phyloP scores from a whole-genome alignment of 441 rosid species.

The Theobroma grandiflorum region DNA sequence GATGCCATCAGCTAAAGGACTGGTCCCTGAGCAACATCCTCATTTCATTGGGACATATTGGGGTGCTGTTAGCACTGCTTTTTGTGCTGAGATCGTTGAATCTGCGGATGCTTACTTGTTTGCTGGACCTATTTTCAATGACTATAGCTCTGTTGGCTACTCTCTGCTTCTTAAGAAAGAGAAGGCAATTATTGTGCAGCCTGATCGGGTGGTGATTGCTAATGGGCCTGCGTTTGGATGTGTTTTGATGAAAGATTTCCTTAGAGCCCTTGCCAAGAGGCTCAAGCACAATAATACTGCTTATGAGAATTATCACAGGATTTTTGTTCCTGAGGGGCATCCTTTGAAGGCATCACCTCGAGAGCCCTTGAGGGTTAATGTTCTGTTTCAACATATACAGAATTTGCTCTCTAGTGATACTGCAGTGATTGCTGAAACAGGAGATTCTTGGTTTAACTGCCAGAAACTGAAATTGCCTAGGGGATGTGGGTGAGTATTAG shows the following conservation, averaged over 20 bases:
- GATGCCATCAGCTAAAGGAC: conserved; percentile 90
- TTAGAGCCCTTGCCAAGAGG: conserved; percentile 59
- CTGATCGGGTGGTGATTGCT: conserved; percentile 71
- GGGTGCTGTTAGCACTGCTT: conserved; percentile 89
- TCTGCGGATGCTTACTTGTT: conserved; percentile 91
- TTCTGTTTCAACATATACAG: conserved; percentile 80
- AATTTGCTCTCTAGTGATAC: conserved; percentile 74
- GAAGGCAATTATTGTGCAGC: conserved; percentile 80
- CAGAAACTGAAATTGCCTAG: conserved; percentile 84
- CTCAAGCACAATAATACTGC: conserved; percentile 65
- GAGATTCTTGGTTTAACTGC: conserved; percentile 97
- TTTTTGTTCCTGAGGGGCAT: conserved; percentile 74
- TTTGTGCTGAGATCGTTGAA: conserved; percentile 87
- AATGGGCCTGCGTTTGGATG: conserved; percentile 92
- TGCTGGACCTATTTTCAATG: conserved; percentile 89
- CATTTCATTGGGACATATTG: conserved; percentile 79
- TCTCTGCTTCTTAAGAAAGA: conserved; percentile 91
- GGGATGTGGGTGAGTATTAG: conserved; percentile 79
- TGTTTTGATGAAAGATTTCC: conserved; percentile 83
- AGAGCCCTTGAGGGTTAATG: conserved; percentile 76
- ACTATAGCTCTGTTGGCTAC: conserved; percentile 91
- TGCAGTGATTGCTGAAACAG: conserved; percentile 91
- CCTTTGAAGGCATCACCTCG: conserved; percentile 60
- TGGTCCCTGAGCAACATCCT: conserved; percentile 74
- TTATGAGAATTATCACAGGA: conserved; percentile 75